These are phyloP conservation scores for Hypoxylon sp. DNA, from an alignment of 2,329 filamentous ascomycete genomes.

Conservation along the genomic window DNA sequence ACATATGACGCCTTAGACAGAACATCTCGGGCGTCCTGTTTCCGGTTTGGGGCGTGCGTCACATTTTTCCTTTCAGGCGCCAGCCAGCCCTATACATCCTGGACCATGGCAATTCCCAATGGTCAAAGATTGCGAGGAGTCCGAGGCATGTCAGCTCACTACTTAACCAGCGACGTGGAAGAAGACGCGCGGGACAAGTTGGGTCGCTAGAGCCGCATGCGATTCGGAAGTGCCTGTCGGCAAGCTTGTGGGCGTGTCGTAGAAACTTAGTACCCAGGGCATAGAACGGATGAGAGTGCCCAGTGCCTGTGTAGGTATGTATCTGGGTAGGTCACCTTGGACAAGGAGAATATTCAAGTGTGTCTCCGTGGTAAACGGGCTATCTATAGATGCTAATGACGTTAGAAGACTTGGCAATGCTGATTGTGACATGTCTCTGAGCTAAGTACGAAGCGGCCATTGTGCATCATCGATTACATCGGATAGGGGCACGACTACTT, in stretches of 20 bases:
- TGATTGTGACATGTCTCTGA: not conserved
- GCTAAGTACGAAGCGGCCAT: not conserved
- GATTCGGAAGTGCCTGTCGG: constrained; percentile 14
- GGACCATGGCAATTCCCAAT: not conserved
- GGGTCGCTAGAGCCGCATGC: constrained; percentile 8
- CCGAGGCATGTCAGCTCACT: too few species aligned
- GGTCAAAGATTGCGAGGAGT: not conserved
- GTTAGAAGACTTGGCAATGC: not conserved
- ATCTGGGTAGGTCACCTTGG: too few species aligned
- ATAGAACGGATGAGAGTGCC: constrained; percentile 1
- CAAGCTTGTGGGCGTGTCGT: not conserved
- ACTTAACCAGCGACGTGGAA: not conserved
- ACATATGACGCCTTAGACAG: constrained; percentile 3
- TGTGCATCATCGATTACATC: not conserved
- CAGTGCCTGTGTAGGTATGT: not conserved
- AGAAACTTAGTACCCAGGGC: not conserved
- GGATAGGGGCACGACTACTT: not conserved
- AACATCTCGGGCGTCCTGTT: constrained; percentile 24
- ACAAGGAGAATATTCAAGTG: not conserved
- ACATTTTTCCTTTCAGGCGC: constrained; percentile 33
- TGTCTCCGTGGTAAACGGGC: not conserved
- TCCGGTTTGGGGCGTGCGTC: constrained; percentile 24
- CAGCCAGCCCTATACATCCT: constrained; percentile 17
- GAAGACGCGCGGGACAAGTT: not conserved
- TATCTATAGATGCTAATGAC: not conserved